Base-by-base conservation (phyloP, 228 moss, liverwort and hornwort species). In the Sphagnum fallax region DNA sequence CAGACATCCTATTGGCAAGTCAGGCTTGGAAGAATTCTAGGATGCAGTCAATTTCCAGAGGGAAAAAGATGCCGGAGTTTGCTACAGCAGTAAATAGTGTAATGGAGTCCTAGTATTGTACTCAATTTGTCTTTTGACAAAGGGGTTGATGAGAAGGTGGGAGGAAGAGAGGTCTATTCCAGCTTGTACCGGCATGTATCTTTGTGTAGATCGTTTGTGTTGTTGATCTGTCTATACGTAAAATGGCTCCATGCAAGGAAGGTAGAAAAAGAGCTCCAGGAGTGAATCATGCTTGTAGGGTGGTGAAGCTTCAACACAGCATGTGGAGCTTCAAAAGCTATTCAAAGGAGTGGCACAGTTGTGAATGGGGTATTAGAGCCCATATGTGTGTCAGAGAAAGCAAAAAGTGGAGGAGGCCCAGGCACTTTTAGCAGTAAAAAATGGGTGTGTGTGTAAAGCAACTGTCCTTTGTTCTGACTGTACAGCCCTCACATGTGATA, bases 401-500 rank as follows among this genome's bases (percentile, higher is more conserved):
- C 32, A 82, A 77, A 81, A 85, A 76, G 87, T 88, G 86, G 72
- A 86, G 82, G 83, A 12, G 77, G 77, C 88, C 72, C 84, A 89
- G 82, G 81, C 91, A 89, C 84, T 87, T 72, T 88, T 89, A 91
- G 93, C 89, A 89, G 87, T 85, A 83, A 87, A 88, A 32, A 32
- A 32, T 32, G 87, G 88, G 90, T 83, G 80, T 93, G 97, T 98
- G 87, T 73, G 91, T 32, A 93, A 89, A 83, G 82, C 80, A 87
- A 91, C 86, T 84, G 90, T 89, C 85, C 89, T 85, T 85, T 89
- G 88, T 97, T 84, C 83, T 81, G 86, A 98, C 85, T 98, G 93
- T 98, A 98, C 93, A 98, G 92, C 91, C 81, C 84, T 78, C 75
- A 78, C 77, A 78, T 32, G 32, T 32, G 78, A 73, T 78, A 81